Percentiles rank a stretch among this genome's conserved stretches.
phyloP scores from a whole-genome alignment of 805 yeast species.

The Yarrowia yakushimensis region DNA sequence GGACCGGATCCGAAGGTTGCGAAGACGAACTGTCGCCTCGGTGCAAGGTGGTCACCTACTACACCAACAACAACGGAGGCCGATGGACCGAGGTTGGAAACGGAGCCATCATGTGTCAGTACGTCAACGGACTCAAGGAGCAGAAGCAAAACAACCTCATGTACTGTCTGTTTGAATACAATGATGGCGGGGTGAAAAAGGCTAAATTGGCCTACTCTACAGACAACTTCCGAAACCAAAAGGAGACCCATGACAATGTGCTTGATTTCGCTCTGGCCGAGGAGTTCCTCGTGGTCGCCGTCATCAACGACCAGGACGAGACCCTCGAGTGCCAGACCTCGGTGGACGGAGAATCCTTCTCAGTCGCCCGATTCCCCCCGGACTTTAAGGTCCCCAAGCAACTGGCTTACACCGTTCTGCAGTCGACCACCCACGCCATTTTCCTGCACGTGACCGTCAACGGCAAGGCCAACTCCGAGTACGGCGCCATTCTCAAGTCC shows the following conservation, averaged over 20 bases:
- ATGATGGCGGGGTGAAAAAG: slow-evolving; percentile 4
- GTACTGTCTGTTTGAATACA: slow-evolving; percentile 51
- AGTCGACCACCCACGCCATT: slow-evolving; percentile 65
- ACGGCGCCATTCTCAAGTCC: slow-evolving; percentile 79
- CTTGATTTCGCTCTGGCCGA: slow-evolving; percentile 74
- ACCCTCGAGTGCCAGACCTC: slow-evolving; percentile 68
- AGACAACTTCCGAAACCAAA: slow-evolving; percentile 47
- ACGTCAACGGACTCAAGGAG: slow-evolving; percentile 53
- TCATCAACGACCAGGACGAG: slow-evolving; percentile 44
- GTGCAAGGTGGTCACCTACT: slow-evolving; percentile 58
- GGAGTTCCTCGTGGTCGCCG: slow-evolving; percentile 70
- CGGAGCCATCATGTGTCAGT: slow-evolving; percentile 60
- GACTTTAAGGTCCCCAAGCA: slow-evolving; percentile 55
- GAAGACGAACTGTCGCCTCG: slow-evolving; percentile 42
- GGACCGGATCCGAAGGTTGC: slow-evolving; percentile 64
- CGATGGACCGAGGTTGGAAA: slow-evolving; percentile 54
- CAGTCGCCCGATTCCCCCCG: slow-evolving; percentile 76
- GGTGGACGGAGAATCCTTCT: slow-evolving; percentile 70
- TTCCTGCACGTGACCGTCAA: slow-evolving; percentile 80
- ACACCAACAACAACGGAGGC: slow-evolving; percentile 66
- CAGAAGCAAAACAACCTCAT: slow-evolving; percentile 51
- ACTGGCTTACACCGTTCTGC: slow-evolving; percentile 75
- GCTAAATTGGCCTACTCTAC: slow-evolving; percentile 46
- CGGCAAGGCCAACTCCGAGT: slow-evolving; percentile 49
- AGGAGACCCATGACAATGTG: slow-evolving; percentile 49